Base-by-base conservation (phyloP, 73 alveolate genomes). In the Paramecium sexaurelia region DNA sequence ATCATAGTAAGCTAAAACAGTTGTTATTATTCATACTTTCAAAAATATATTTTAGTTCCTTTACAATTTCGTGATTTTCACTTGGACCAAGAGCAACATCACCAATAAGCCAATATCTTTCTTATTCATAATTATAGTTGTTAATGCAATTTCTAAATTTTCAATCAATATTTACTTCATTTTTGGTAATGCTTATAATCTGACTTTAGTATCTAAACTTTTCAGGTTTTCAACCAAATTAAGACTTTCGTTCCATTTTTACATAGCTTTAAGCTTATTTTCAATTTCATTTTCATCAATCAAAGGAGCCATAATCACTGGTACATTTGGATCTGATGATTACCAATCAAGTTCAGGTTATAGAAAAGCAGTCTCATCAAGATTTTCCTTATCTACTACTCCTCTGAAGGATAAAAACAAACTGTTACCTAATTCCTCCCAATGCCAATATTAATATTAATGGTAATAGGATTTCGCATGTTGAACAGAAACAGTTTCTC, bases 401-500 rank as follows among this genome's bases (percentile, higher is more conserved):
- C 35, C 55, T 71, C 86, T 71, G 10, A 32, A 35, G 17, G 1
- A 71, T 71, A 4, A 10, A 5, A 20, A 27, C 17, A 15, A 71
- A 11, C 17, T 9, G 7, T 32, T 32, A 71, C 86, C 86, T 71
- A 6, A 71, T 71, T 39, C 85, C 83, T 11, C 22, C 37, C 33
- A 88, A 47, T 10, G 87, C 85, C n/a, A 82, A 68, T n/a, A 88
- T 82, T 2, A 88, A 55, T 19, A 85, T 41, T 7, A 97, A 95
- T 15, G 99, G 99, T 37, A 94, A 86, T 26, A 97, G 56, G 32
- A 97, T 78, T 92, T 98, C 99, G 36, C 97, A 95, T 8, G 94
- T 47, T 9, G 98, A 96, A 51, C 98, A 94, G 40, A 95, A 91
- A 47, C 94, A 95, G 45, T 94, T 96, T 90, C 99, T 95, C 93